These are phyloP conservation scores for Plasmodium vivax DNA, from an alignment of 169 alveolate species.

Conservation along the genomic window DNA sequence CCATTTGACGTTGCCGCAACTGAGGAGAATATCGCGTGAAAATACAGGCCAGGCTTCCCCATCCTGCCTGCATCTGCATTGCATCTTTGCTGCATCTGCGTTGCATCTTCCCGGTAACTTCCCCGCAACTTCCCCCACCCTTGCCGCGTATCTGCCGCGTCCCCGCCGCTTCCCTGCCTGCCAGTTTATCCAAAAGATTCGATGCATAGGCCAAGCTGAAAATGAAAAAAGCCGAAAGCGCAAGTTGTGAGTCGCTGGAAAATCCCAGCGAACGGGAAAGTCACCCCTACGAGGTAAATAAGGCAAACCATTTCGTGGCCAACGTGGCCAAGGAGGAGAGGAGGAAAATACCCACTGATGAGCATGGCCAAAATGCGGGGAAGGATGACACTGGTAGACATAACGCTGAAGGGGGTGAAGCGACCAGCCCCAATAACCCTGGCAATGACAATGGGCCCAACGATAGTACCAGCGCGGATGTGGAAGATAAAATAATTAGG, in stretches of 20 bases:
- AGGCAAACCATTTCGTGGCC: background rate
- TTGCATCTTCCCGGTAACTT: background rate
- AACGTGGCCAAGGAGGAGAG: background rate
- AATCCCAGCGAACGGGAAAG: background rate
- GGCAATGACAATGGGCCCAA: background rate
- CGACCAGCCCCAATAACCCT: background rate
- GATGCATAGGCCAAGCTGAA: background rate
- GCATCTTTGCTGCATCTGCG: background rate
- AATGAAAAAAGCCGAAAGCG: constrained; percentile 9
- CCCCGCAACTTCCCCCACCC: background rate
- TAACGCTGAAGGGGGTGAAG: background rate
- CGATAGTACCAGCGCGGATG: background rate
- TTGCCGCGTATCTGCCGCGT: background rate
- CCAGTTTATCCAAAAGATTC: background rate
- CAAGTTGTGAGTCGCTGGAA: background rate
- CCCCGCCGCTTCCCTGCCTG: background rate
- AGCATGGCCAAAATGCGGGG: background rate
- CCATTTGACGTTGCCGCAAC: background rate
- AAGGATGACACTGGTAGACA: background rate
- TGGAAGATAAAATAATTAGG: constrained; percentile 38
- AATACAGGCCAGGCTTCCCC: background rate
- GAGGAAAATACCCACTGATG: background rate
- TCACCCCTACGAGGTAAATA: background rate
- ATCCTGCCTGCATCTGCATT: background rate
- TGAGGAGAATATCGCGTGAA: background rate